phyloP scores from a whole-genome alignment of 2,329 filamentous ascomycete species.

The Botrytis hyacinthi region DNA sequence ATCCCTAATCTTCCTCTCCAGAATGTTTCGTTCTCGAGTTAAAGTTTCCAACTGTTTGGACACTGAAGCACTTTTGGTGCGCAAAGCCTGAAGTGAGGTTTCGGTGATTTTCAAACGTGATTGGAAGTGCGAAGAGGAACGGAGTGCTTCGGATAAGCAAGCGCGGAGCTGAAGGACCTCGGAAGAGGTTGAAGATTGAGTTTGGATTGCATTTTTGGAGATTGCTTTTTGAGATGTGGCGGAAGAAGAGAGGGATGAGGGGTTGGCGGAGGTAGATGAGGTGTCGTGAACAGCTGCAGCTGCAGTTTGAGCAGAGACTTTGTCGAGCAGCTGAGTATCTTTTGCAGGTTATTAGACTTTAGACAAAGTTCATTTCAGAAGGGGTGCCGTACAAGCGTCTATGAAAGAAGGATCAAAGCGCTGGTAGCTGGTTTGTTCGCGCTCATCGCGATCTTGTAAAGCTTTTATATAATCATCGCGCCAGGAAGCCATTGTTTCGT shows the following conservation, averaged over 20 bases:
- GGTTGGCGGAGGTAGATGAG: slow-evolving; percentile 25
- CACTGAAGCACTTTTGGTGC: slow-evolving; percentile 58
- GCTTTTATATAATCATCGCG: slow-evolving; percentile 76
- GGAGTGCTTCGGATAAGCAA: slow-evolving; percentile 75
- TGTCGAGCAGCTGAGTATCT: slow-evolving; percentile 67
- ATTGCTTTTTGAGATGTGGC: slow-evolving; percentile 39
- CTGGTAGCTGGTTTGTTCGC: slow-evolving; percentile 60
- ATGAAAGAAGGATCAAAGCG: slow-evolving; percentile 65
- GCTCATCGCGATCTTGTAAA: slow-evolving; percentile 68
- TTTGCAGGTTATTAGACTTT: slow-evolving; percentile 22
- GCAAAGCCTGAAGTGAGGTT: slow-evolving; percentile 63
- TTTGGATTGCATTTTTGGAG: slow-evolving; percentile 33
- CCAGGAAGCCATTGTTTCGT: slow-evolving; percentile 50
- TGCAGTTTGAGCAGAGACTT: slow-evolving; percentile 61
- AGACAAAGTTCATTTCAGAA: slow-evolving; percentile 1
- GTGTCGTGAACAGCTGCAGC: slow-evolving; percentile 47
- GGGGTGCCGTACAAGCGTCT: slow-evolving; percentile 65
- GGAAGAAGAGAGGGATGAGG: slow-evolving; percentile 33
- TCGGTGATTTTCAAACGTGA: slow-evolving; percentile 60
- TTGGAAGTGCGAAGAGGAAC: slow-evolving; percentile 68
- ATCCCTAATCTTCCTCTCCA: slow-evolving; percentile 70
- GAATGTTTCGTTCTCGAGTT: slow-evolving; percentile 57
- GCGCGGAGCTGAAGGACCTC: slow-evolving; percentile 54
- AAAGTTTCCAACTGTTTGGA: slow-evolving; percentile 59
- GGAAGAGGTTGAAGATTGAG: slow-evolving; percentile 31